Base-by-base conservation (phyloP, 495 filamentous ascomycete genomes). In the Bacidia rubella region DNA sequence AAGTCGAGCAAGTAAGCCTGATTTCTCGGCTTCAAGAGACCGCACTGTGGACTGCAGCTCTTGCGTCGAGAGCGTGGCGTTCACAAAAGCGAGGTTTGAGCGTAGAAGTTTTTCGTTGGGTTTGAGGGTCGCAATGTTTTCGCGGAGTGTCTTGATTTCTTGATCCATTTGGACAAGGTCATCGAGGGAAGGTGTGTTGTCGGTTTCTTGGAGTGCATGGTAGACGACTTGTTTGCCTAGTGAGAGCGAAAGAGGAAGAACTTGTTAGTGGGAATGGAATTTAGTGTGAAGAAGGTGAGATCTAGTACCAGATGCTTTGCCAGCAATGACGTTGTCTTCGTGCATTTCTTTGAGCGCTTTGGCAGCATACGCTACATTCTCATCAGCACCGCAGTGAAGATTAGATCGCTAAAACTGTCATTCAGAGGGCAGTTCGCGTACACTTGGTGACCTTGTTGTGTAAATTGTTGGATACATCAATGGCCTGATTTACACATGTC, bases 371-470 rank as follows among this genome's bases (percentile, higher is more conserved):
- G 79, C 75, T 78, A 40, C 11, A 32, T 38, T 22, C 32, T 11
- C 11, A 24, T 60, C 17, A 62, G 58, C 43, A n/a, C n/a, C n/a
- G n/a, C n/a, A n/a, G 12, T 35, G 29, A 44, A 44, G 17, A 44
- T 44, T 17, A 22, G 41, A 9, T 44, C 41, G 5, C 19, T 20
- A 7, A 44, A 9, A 44, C 5, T 44, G 9, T 22, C 5, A 7
- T 9, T 22, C 20, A n/a, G 5, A 25, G 44, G 7, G 44, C 41
- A 19, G 9, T 17, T 20, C 41, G 61, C 55, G 15, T 55, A 77
- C 78, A 63, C 64, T 86, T 86, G 21, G 76, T 77, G 49, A 86
- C 77, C 60, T 76, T 78, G 56, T 82, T 81, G 61, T 83, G 78
- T 23, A 86, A 67, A 63, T 86, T 85, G 20, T 74, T 69, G 27